phyloP scores from a whole-genome alignment of 495 filamentous ascomycete species.

The Viridothelium virens region DNA sequence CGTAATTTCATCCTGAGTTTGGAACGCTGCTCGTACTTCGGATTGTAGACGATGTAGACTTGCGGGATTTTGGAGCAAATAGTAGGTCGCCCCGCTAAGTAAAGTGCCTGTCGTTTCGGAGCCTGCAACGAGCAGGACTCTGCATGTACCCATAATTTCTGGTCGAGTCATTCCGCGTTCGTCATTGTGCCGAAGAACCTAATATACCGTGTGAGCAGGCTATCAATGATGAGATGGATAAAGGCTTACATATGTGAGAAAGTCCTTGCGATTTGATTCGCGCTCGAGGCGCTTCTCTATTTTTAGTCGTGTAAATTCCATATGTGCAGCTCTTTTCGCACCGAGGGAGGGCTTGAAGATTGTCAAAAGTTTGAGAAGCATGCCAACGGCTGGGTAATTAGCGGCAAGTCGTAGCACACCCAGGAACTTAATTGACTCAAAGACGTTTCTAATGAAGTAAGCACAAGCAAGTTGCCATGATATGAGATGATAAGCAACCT shows the following conservation, averaged over 20 bases:
- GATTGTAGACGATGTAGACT: not conserved
- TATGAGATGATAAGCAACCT: too few species aligned
- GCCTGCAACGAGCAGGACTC: constrained; percentile 35
- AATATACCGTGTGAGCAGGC: too few species aligned
- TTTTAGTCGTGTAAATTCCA: constrained; percentile 28
- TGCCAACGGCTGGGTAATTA: too few species aligned
- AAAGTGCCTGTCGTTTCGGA: constrained; percentile 32
- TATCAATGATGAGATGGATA: constrained; percentile 27
- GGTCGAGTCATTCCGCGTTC: constrained; percentile 27
- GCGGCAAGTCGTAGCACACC: too few species aligned
- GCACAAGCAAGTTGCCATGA: too few species aligned
- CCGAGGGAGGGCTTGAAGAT: too few species aligned
- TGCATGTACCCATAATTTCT: constrained; percentile 31
- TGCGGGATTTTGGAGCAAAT: constrained; percentile 23
- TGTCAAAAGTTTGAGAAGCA: too few species aligned
- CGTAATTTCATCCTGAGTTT: too few species aligned
- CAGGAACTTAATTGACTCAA: too few species aligned
- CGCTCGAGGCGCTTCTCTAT: constrained; percentile 24
- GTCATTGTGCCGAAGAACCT: constrained; percentile 26
- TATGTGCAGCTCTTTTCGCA: constrained; percentile 14
- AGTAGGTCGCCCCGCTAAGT: constrained; percentile 26
- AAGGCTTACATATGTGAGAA: not conserved
- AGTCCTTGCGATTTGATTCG: constrained; percentile 24
- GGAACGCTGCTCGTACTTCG: too few species aligned
- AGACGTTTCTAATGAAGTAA: too few species aligned